These are phyloP conservation scores for Eucalyptus tenuipes DNA, from an alignment of 345 rosid genomes.

Conservation along the genomic window DNA sequence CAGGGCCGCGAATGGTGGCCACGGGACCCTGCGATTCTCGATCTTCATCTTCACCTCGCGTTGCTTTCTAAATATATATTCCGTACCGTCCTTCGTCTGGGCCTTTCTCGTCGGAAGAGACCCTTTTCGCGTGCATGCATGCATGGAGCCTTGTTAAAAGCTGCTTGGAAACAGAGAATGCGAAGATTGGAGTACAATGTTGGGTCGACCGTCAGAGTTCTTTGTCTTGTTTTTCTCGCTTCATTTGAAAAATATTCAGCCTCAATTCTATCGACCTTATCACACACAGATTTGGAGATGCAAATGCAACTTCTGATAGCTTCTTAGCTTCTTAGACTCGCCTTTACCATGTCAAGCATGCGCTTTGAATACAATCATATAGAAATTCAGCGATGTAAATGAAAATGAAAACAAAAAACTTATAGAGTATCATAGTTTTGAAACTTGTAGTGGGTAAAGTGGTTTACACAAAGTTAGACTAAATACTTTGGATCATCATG, in stretches of 20 bases:
- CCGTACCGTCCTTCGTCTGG: not conserved
- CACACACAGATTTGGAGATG: not conserved
- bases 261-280: not conserved
- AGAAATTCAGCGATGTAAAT: accelerated
- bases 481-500: not conserved
- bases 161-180: not conserved
- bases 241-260: not conserved
- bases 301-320: too few species aligned
- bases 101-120: not conserved
- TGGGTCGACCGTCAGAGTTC: not conserved
- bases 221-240: not conserved
- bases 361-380: not conserved
- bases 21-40: not conserved
- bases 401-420: not conserved
- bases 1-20: not conserved
- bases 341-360: not conserved
- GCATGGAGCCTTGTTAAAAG: not conserved
- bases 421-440: not conserved
- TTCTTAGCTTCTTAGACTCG: not conserved
- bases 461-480: not conserved
- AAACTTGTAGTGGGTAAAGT: not conserved
- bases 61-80: not conserved
- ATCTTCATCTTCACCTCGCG: not conserved
- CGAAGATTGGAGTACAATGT: not conserved
- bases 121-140: not conserved